These are phyloP conservation scores for Syzygium aqueum DNA, from an alignment of 345 rosid species.

Conservation along the genomic window DNA sequence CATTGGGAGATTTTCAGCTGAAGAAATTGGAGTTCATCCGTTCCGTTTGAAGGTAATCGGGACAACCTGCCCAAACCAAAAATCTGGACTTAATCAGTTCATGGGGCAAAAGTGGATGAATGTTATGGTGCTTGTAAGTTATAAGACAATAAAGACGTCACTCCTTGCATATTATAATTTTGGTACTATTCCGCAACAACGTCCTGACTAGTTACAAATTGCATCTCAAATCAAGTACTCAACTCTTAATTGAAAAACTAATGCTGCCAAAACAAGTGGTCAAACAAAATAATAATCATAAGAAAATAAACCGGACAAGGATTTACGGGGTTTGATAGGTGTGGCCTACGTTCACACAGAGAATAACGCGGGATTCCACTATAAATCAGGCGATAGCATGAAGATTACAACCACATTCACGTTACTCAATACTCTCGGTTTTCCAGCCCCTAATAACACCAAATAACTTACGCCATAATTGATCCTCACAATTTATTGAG, in stretches of 20 bases:
- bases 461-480: fast-evolving
- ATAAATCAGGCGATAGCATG: neutral
- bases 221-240: no score
- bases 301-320: neutral
- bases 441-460: no score
- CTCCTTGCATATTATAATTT: neutral
- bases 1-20: neutral
- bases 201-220: no score
- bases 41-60: neutral
- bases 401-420: no score
- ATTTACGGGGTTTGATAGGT: neutral
- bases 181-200: neutral
- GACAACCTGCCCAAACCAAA: neutral
- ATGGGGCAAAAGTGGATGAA: neutral
- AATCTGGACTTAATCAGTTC: neutral
- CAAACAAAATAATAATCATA: neutral
- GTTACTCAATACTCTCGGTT: neutral
- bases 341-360: neutral
- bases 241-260: no score
- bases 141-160: neutral
- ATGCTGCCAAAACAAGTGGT: neutral
- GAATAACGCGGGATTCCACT: neutral
- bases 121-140: neutral
- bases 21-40: neutral
- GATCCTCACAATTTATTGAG: neutral